These are phyloP conservation scores for Bimuria novae-zelandiae DNA, from an alignment of 2,329 filamentous ascomycete genomes.

Conservation along the genomic window DNA sequence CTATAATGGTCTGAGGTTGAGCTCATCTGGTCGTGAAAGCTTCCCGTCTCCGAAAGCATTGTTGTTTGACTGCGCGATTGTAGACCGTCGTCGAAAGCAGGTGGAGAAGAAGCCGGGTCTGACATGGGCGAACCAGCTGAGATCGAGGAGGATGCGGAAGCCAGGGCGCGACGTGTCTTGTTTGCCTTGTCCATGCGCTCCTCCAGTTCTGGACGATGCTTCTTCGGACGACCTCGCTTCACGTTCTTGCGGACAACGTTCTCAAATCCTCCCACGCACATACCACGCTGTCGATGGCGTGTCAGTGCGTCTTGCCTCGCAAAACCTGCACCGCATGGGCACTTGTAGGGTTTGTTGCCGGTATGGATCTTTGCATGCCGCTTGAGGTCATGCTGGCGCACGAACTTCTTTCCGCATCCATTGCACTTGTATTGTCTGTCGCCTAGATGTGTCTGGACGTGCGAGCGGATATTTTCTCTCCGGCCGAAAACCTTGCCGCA, in stretches of 20 bases:
- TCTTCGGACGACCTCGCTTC: slow-evolving; percentile 69
- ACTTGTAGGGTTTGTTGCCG: slow-evolving; percentile 92
- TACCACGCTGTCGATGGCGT: slow-evolving; percentile 89
- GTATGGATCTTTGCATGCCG: slow-evolving; percentile 97
- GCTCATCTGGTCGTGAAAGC: slow-evolving; percentile 36
- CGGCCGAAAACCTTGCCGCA: slow-evolving; percentile 93
- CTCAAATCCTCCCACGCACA: slow-evolving; percentile 95
- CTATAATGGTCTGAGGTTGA: slow-evolving; percentile 39
- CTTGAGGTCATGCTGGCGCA: slow-evolving; percentile 95
- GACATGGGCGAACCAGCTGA: slow-evolving; percentile 42
- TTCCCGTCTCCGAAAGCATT: slow-evolving; percentile 27
- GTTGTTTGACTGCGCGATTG: slow-evolving; percentile 27
- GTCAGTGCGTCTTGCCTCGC: slow-evolving; percentile 94
- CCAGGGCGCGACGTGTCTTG: slow-evolving; percentile 53
- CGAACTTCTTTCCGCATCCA: slow-evolving; percentile 92
- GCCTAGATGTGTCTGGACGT: slow-evolving; percentile 96
- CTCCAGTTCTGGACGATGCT: slow-evolving; percentile 64
- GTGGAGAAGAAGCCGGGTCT: slow-evolving; percentile 34
- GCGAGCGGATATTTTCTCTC: slow-evolving; percentile 98
- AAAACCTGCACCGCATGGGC: slow-evolving; percentile 92
- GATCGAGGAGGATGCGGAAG: slow-evolving; percentile 38
- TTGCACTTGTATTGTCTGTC: slow-evolving; percentile 95
- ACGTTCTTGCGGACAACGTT: slow-evolving; percentile 70
- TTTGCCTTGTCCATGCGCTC: slow-evolving; percentile 61
- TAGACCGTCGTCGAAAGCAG: slow-evolving; percentile 27